Evolutionary conservation across 371 early-diverging fungal genomes (phyloP), one percentile per base, ranked within the genome.

Genomic region (Haplosporangium sp.): DNA sequence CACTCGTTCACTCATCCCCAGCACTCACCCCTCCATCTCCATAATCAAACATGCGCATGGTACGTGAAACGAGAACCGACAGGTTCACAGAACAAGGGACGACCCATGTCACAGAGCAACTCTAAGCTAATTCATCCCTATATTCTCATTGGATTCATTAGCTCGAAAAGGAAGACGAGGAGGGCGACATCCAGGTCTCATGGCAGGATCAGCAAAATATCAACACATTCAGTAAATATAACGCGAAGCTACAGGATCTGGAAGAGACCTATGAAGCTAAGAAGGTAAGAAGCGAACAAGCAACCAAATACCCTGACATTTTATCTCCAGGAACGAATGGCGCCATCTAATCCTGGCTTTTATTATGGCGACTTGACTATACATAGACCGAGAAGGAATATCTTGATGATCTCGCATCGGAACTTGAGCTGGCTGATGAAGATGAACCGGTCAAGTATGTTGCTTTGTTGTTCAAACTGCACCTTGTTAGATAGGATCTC

Each of bases 171-270:
- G 79, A 92, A 52, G 91, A 91, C 45, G 89, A 95, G 50, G 95
- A 95, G 68, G 89, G 88, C 54, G 96, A 97, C 61, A 90, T 91
- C 60, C 94, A 96, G 75, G 97, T 98, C 20, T 91, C 92, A 11
- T 95, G 96, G 94, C 90, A 92, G 69, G 99, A 98, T 84, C 99
- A 98, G 85, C 83, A 91, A 63, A 92, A 92, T 59, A 98, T 98
- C 84, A 98, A 98, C 86, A 80, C 85, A 54, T 98, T 98, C 79
- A 93, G 94, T 84, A 92, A 91, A 86, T 86, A 95, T 52, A 96
- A 94, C 73, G 82, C 89, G 21, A 90, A 88, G 54, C 80, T 95
- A 54, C 92, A 93, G 70, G 87, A 89, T 54, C 82, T 95, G 29
- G 95, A 96, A 68, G 95, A 91, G 38, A 69, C 83, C 57, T 95